phyloP scores from a whole-genome alignment of 306 rosid genomes.

The Cucumis melo region DNA sequence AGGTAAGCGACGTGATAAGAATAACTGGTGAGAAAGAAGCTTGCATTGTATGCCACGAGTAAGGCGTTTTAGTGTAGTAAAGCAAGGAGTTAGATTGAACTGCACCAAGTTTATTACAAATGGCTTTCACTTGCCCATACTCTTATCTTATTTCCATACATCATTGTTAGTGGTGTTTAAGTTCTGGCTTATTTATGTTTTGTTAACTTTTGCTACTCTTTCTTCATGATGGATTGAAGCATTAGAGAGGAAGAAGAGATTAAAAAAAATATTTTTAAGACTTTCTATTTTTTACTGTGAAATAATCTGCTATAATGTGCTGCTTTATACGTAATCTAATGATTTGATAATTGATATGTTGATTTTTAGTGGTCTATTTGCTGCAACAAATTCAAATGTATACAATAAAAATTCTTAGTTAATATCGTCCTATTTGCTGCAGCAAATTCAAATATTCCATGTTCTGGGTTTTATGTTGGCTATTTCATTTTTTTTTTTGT shows the following conservation, averaged over 20 bases:
- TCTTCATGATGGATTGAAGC: background rate
- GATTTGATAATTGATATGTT: background rate
- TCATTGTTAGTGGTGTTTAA: background rate
- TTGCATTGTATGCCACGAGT: no score
- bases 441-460: no score
- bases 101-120: background rate
- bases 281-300: no score
- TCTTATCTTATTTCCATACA: background rate
- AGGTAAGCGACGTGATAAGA: no score
- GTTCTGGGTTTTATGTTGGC: conserved; percentile 32
- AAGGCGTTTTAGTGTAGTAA: no score
- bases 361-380: background rate
- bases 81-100: background rate
- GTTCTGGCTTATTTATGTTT: background rate
- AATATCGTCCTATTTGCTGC: no score
- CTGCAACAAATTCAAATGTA: no score
- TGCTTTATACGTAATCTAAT: background rate
- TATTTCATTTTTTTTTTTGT: conserved; percentile 34
- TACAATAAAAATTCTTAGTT: no score
- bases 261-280: background rate
- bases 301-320: background rate
- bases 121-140: background rate
- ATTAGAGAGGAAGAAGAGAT: background rate
- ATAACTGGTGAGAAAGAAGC: no score
- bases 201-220: background rate